Evolutionary conservation across 2,329 filamentous ascomycete genomes (phyloP), one percentile per base, ranked within the genome.

Genomic region (Alternaria infectoria): DNA sequence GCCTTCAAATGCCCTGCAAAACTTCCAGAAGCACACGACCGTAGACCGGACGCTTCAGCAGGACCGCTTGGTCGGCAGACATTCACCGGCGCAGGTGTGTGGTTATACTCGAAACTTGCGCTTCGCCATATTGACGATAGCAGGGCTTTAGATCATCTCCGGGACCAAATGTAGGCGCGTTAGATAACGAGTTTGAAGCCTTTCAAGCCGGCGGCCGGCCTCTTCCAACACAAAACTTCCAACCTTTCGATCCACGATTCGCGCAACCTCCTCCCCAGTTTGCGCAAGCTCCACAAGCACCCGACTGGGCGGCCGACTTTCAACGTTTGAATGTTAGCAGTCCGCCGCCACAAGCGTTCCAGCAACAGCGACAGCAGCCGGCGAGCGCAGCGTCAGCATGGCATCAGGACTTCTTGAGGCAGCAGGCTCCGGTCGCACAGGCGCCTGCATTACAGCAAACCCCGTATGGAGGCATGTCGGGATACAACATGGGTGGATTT

Each of bases 1-100:
- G 62, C 90, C 91, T 17, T 91, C 91, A 12, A 93, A 91, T 79
- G 86, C 90, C 66, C 86, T 92, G 56, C 91, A 93, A 79, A 90
- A 87, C 74, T 88, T 93, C 76, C 87, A 90, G 72, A 89, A 90
- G 72, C 91, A 93, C 78, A 83, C 87, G 11, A 85, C 89, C 52
- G 85, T 87, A 66, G 90, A 93, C 76, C 85, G 90, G 58, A 89
- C 89, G 10, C 83, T 91, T 52, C 91, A 93, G 75, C 91, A 93
- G 78, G 91, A 93, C 79, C 89, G 90, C 55, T 73, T 91, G 50
- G 79, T 84, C 36, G 81, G 84, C 10, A 85, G 86, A 63, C 83
- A 86, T 58, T 81, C 85, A 56, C 83, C 86, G 47, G 79, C 83
- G 54, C 86, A 89, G 78, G 89, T 89, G 79, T 65, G 80, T 68